phyloP scores from a whole-genome alignment of 805 yeast species.

The Pichia insulana region DNA sequence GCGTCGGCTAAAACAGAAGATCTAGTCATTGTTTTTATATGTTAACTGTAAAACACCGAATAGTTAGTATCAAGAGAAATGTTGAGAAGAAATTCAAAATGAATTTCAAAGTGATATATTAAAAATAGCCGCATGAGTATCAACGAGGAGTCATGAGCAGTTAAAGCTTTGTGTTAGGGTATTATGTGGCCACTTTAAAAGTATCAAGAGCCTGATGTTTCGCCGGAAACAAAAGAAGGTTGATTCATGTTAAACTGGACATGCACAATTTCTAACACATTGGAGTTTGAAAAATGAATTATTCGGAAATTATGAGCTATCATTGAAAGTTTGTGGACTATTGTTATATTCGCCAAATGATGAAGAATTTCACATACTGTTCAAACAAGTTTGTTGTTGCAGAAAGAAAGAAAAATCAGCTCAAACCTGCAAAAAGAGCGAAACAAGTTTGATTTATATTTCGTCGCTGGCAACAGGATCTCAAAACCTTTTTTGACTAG shows the following conservation, averaged over 20 bases:
- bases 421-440: too few species aligned
- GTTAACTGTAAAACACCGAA: constrained; percentile 15
- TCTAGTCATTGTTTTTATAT: constrained; percentile 70
- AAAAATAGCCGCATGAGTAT: constrained; percentile 37
- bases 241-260: constrained; percentile 6
- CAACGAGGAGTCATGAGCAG: constrained; percentile 39
- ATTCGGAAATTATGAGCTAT: too few species aligned
- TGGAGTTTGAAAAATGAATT: not conserved
- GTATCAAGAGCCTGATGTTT: constrained; percentile 3
- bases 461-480: too few species aligned
- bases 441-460: too few species aligned
- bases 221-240: constrained; percentile 5
- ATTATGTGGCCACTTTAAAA: constrained; percentile 6
- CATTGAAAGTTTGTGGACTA: too few species aligned
- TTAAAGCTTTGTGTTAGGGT: not conserved
- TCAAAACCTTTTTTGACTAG: too few species aligned
- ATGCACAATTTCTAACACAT: constrained; percentile 6
- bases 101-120: constrained; percentile 18
- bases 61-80: constrained; percentile 3
- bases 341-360: too few species aligned
- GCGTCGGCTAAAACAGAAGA: constrained; percentile 98
- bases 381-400: too few species aligned
- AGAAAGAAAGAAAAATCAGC: too few species aligned
- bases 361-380: too few species aligned
- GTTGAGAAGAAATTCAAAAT: constrained; percentile 5